Percentiles rank a stretch among this genome's conserved stretches.
Conservation (phyloP, 176 grass and related monocot genomes). For the Oryza meridionalis region DNA sequence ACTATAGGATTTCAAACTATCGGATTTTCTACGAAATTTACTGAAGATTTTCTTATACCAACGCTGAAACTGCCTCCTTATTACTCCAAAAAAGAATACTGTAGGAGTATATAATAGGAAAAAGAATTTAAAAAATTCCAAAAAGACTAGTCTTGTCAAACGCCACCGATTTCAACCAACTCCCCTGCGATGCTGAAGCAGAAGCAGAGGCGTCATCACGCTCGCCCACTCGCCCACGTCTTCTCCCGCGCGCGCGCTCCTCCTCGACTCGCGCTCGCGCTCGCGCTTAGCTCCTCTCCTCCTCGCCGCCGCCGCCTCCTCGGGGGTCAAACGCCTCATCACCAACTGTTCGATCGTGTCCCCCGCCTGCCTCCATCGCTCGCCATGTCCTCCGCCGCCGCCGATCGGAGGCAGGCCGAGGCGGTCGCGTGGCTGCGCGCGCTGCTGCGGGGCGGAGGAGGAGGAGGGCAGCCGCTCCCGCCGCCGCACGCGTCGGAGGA, state of each 20-base stretch:
- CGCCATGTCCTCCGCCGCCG: constrained; percentile 34
- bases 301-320: background rate
- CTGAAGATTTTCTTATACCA: too few relatives aligned
- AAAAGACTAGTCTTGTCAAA: too few relatives aligned
- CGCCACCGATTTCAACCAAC: too few relatives aligned
- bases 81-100: too few relatives aligned
- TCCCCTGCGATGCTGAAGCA: too few relatives aligned
- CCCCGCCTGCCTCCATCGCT: too few relatives aligned
- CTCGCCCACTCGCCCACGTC: constrained; percentile 41
- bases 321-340: constrained; percentile 2
- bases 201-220: background rate
- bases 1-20: too few relatives aligned
- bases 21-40: too few relatives aligned
- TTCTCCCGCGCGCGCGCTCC: constrained; percentile 7
- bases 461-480: constrained; percentile 30
- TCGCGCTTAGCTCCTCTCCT: background rate
- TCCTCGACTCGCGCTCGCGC: background rate
- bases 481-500: constrained; percentile 49
- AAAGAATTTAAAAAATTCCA: too few relatives aligned
- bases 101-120: too few relatives aligned
- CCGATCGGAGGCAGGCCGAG: constrained; percentile 49
- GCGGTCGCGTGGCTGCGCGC: constrained; percentile 52
- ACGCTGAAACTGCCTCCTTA: too few relatives aligned
- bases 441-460: constrained; percentile 24
- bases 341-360: background rate